Conservation (phyloP, 768 basidiomycete species). For the Calocera cornea region DNA sequence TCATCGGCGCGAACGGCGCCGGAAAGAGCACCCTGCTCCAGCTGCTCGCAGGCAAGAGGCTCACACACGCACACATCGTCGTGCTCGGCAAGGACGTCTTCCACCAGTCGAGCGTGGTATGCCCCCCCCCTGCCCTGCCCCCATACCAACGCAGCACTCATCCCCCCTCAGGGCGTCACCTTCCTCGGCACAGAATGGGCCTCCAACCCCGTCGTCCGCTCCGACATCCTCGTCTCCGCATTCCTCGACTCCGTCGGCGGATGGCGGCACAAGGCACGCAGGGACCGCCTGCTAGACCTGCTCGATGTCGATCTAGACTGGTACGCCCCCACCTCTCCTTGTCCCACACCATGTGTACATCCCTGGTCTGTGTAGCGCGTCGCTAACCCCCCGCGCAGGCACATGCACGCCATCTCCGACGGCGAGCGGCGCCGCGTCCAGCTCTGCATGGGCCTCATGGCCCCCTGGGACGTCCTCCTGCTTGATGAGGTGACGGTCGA, state of each 20-base stretch:
- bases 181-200: constrained; percentile 97
- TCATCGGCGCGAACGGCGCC: constrained; percentile 89
- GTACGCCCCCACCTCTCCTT: constrained; percentile 14
- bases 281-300: constrained; percentile 77
- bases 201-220: constrained; percentile 89
- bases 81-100: constrained; percentile 82
- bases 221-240: constrained; percentile 81
- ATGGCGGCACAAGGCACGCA: constrained; percentile 77
- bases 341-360: not conserved
- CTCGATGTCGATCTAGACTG: constrained; percentile 88
- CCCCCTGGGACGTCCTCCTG: constrained; percentile 80
- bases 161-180: constrained; percentile 42
- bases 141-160: constrained; percentile 8
- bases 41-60: constrained; percentile 80
- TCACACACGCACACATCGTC: constrained; percentile 48
- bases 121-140: constrained; percentile 6
- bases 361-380: not conserved
- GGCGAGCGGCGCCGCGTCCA: constrained; percentile 90
- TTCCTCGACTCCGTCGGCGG: constrained; percentile 98
- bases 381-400: constrained; percentile 31
- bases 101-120: constrained; percentile 56
- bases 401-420: constrained; percentile 90
- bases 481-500: constrained; percentile 98
- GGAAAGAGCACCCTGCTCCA: constrained; percentile 95
- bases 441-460: constrained; percentile 92